Percentiles rank a stretch among this genome's conserved stretches.
Evolutionary conservation across 805 yeast genomes (phyloP).

Genomic region (Cyberlindnera lachancei): DNA sequence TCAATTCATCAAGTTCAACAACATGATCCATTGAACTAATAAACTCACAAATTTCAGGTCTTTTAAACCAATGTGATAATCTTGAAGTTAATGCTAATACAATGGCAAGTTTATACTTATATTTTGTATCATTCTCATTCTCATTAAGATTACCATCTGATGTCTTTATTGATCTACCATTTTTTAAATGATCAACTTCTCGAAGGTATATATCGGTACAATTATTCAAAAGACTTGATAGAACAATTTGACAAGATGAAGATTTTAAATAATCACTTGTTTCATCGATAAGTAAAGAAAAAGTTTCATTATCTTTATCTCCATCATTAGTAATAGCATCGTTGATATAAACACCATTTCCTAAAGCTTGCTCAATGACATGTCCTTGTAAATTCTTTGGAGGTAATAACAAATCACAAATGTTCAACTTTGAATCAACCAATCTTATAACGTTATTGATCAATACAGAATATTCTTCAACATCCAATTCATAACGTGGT

Average conservation of each 20-base stretch:
- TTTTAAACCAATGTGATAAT: conserved; percentile 51
- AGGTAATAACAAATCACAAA: conserved; percentile 37
- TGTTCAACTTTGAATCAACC: conserved; percentile 36
- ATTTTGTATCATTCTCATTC: conserved; percentile 6
- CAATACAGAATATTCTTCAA: conserved; percentile 48
- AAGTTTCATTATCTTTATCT: conserved; percentile 12
- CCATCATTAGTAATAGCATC: conserved; percentile 14
- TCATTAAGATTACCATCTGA: neutral
- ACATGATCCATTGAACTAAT: conserved; percentile 36
- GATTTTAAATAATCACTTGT: conserved; percentile 34
- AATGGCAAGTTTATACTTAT: conserved; percentile 51
- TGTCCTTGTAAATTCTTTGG: conserved; percentile 44
- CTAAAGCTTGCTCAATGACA: conserved; percentile 38
- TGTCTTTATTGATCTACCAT: too few species aligned
- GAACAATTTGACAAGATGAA: conserved; percentile 27
- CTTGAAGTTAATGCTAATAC: conserved; percentile 61
- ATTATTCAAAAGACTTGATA: conserved; percentile 26
- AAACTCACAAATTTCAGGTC: conserved; percentile 31
- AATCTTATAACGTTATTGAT: conserved; percentile 32
- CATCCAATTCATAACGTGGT: conserved; percentile 65
- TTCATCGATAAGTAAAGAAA: conserved; percentile 33
- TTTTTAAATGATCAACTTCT: too few species aligned
- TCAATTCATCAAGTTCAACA: conserved; percentile 72
- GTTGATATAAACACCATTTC: conserved; percentile 1
- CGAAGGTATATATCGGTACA: too few species aligned